These are phyloP conservation scores for Heliamphora pulchella DNA, from an alignment of 179 eudicot genomes.

Conservation along the genomic window DNA sequence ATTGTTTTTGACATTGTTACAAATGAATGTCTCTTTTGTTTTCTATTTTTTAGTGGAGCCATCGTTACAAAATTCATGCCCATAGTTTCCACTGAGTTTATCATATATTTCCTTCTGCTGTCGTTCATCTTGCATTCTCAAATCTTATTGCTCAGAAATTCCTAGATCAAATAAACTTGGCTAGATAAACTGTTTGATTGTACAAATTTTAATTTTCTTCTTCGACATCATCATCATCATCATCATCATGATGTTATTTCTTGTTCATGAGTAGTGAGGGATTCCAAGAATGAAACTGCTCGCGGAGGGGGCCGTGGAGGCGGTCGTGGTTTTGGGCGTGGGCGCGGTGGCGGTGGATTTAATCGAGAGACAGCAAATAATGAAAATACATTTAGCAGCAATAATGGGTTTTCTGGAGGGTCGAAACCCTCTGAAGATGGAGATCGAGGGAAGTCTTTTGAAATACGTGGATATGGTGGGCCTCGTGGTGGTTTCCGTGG, in stretches of 20 bases:
- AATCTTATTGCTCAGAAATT: background rate
- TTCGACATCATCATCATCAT: too few species aligned
- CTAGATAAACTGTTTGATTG: background rate
- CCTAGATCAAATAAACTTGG: background rate
- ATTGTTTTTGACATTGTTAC: background rate
- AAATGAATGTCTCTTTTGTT: background rate
- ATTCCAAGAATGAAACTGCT: slow-evolving; percentile 41
- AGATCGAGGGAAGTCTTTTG: slow-evolving; percentile 46
- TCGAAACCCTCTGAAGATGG: slow-evolving; percentile 37
- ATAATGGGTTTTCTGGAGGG: slow-evolving; percentile 26
- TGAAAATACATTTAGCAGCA: slow-evolving; percentile 39
- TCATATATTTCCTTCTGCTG: background rate
- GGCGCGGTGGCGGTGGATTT: slow-evolving; percentile 49
- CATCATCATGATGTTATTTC: background rate
- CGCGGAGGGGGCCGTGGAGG: slow-evolving; percentile 51
- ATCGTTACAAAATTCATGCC: too few species aligned
- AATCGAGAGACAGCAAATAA: slow-evolving; percentile 34
- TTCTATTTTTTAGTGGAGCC: background rate
- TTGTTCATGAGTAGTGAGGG: slow-evolving; percentile 42
- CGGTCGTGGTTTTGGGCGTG: slow-evolving; percentile 51
- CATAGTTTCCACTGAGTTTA: too few species aligned
- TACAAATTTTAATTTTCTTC: too few species aligned
- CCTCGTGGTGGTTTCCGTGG: slow-evolving; percentile 73
- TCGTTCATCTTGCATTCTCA: background rate
- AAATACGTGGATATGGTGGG: slow-evolving; percentile 49